phyloP scores from a whole-genome alignment of 768 basidiomycete genomes.

The Russula vinacea region DNA sequence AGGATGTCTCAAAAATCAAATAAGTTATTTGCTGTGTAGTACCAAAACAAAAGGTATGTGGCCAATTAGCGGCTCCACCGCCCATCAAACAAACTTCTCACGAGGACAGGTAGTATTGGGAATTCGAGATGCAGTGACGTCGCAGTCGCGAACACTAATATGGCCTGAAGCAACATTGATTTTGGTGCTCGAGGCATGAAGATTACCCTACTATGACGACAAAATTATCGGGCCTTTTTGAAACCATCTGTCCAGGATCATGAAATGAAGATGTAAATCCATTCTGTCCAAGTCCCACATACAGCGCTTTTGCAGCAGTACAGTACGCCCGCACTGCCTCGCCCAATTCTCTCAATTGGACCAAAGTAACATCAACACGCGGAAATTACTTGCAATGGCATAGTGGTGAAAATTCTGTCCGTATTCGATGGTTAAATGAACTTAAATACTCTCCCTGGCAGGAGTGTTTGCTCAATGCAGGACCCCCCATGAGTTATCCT shows the following conservation, averaged over 20 bases:
- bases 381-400: background rate
- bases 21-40: no score
- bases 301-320: conserved; percentile 6
- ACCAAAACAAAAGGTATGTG: no score
- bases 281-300: background rate
- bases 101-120: conserved; percentile 69
- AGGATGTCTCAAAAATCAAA: no score
- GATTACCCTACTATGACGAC: background rate
- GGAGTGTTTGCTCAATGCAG: background rate
- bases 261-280: background rate
- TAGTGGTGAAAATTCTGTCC: background rate
- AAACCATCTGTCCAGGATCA: background rate
- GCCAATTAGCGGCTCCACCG: no score
- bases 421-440: background rate
- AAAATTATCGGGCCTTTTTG: background rate
- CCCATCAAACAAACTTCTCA: no score
- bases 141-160: no score
- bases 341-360: conserved; percentile 17
- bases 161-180: conserved; percentile 5
- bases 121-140: conserved; percentile 48
- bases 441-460: conserved; percentile 11
- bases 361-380: background rate
- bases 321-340: conserved; percentile 13
- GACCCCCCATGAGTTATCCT: conserved; percentile 7
- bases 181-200: conserved; percentile 2